Percentiles rank a stretch among this genome's conserved stretches.
Conservation (phyloP, 148 eudicot species). For the Pouteria glomerata region DNA sequence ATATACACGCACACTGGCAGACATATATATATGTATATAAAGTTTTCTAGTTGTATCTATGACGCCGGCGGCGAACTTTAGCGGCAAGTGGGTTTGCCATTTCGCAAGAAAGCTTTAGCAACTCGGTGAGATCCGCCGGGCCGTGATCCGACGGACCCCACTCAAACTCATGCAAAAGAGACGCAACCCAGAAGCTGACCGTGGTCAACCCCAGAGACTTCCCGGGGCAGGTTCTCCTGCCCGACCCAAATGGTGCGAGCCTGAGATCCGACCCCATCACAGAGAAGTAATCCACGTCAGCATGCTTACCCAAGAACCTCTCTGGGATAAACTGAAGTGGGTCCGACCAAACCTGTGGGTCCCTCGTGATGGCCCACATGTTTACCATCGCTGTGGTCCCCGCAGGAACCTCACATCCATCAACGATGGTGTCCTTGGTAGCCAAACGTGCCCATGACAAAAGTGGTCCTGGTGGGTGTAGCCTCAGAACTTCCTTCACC, state of each 20-base stretch:
- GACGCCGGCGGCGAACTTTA: conserved; percentile 22
- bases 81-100: conserved; percentile 60
- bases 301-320: conserved; percentile 29
- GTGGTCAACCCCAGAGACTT: conserved; percentile 53
- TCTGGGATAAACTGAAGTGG: conserved; percentile 50
- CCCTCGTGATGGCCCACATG: conserved; percentile 79
- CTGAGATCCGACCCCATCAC: conserved; percentile 57
- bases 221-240: conserved; percentile 60
- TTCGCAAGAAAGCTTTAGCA: conserved; percentile 54
- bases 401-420: conserved; percentile 48
- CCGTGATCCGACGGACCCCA: conserved; percentile 18
- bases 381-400: conserved; percentile 77
- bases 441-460: conserved; percentile 78
- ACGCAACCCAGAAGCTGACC: conserved; percentile 54
- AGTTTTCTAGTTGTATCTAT: background rate
- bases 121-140: conserved; percentile 50
- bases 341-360: conserved; percentile 46
- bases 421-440: conserved; percentile 31
- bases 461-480: conserved; percentile 87
- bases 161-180: conserved; percentile 44
- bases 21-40: background rate
- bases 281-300: conserved; percentile 26
- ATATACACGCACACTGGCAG: background rate
- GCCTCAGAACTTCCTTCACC: conserved; percentile 63
- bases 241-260: conserved; percentile 73